phyloP scores from a whole-genome alignment of 2,329 filamentous ascomycete genomes.

The Madurella mycetomatis region DNA sequence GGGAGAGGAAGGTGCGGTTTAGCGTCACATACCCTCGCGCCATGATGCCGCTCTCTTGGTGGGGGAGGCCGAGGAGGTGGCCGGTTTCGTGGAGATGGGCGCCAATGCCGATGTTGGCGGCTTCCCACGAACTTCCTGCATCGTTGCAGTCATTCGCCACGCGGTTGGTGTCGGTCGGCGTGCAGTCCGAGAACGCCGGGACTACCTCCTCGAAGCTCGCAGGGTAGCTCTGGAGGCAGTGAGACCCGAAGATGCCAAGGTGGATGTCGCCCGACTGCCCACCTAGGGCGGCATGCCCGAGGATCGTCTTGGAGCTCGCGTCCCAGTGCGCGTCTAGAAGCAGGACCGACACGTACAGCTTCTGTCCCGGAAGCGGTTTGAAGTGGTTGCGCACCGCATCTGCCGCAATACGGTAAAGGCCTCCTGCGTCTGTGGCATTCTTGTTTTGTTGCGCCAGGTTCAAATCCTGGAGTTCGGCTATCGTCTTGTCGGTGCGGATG shows the following conservation, averaged over 20 bases:
- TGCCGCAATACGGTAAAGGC: constrained; percentile 70
- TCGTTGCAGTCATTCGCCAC: constrained; percentile 85
- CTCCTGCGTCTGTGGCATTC: constrained; percentile 63
- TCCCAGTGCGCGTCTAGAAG: constrained; percentile 91
- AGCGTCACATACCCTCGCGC: constrained; percentile 78
- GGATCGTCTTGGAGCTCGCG: constrained; percentile 61
- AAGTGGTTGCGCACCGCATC: constrained; percentile 78
- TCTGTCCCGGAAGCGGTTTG: constrained; percentile 68
- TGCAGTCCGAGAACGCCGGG: constrained; percentile 84
- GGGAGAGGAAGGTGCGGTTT: constrained; percentile 75
- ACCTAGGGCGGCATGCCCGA: constrained; percentile 80
- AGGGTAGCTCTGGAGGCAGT: constrained; percentile 87
- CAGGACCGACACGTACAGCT: constrained; percentile 81
- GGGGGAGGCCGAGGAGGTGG: constrained; percentile 83
- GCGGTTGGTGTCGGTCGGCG: constrained; percentile 72
- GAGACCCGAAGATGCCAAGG: constrained; percentile 87
- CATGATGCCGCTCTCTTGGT: constrained; percentile 91
- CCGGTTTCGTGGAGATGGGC: constrained; percentile 89
- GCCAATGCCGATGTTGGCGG: constrained; percentile 90
- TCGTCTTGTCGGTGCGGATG: constrained; percentile 75
- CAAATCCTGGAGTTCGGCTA: constrained; percentile 75
- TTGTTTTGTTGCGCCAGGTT: constrained; percentile 74
- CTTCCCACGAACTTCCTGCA: constrained; percentile 87
- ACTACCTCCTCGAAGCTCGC: constrained; percentile 84
- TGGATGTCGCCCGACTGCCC: constrained; percentile 68